phyloP scores from a whole-genome alignment of 805 yeast species.

The Kuraishia molischiana region DNA sequence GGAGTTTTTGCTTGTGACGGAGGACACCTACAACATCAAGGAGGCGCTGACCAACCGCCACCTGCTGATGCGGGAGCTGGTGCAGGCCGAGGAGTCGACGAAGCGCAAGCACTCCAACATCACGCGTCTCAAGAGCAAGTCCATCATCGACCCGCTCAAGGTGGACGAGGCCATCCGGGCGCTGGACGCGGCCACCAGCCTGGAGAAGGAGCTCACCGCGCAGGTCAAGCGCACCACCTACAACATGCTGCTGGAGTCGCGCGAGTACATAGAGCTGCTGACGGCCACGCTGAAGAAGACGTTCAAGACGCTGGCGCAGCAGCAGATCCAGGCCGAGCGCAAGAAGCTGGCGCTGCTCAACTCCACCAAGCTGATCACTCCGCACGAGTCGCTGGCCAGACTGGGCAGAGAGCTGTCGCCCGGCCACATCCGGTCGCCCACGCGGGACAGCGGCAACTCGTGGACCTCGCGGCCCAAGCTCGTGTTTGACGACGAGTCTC shows the following conservation, averaged over 20 bases:
- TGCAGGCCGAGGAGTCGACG: constrained; percentile 69
- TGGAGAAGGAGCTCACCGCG: constrained; percentile 66
- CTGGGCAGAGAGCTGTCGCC: constrained; percentile 53
- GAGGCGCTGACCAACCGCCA: constrained; percentile 92
- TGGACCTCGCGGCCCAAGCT: constrained; percentile 24
- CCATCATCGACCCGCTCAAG: constrained; percentile 74
- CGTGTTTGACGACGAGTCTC: constrained; percentile 8
- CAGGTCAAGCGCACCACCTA: constrained; percentile 78
- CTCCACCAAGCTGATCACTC: constrained; percentile 34
- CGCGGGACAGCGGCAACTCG: constrained; percentile 12
- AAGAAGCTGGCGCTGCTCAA: constrained; percentile 64
- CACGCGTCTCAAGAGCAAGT: constrained; percentile 55
- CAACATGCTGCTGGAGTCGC: constrained; percentile 71
- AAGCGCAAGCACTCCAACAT: constrained; percentile 64
- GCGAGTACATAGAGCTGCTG: constrained; percentile 48
- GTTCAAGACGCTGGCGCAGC: constrained; percentile 51
- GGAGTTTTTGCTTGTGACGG: constrained; percentile 49
- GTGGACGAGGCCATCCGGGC: constrained; percentile 84
- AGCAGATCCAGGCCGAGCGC: constrained; percentile 79
- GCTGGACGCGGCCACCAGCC: constrained; percentile 66
- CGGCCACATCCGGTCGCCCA: not conserved
- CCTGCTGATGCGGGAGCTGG: constrained; percentile 79
- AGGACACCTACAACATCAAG: constrained; percentile 79
- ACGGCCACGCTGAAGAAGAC: constrained; percentile 43
- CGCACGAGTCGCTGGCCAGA: constrained; percentile 43